Evolutionary conservation across 2,329 filamentous ascomycete species (phyloP).

Genomic region (Stachybotrys echinatus): DNA sequence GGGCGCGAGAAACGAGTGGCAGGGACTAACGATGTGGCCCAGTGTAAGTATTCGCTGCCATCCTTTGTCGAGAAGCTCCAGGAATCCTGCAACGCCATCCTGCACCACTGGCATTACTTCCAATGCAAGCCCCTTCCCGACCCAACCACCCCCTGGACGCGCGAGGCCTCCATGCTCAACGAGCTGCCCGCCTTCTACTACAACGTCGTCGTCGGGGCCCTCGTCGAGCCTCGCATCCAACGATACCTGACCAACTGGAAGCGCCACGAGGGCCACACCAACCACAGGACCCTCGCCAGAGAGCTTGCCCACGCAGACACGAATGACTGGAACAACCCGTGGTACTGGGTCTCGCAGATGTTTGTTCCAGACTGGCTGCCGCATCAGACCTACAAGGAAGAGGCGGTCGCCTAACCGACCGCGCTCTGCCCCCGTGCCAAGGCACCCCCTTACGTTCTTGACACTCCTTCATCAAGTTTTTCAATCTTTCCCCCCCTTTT

Average conservation of each 20-base stretch:
- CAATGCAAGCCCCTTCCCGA: slow-evolving; percentile 25
- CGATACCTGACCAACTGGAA: slow-evolving; percentile 19
- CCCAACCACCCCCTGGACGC: slow-evolving; percentile 18
- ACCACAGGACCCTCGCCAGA: background rate
- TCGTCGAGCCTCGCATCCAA: slow-evolving; percentile 12
- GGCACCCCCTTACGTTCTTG: no score
- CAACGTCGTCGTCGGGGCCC: slow-evolving; percentile 24
- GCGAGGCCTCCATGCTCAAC: slow-evolving; percentile 19
- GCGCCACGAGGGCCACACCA: background rate
- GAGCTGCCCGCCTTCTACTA: slow-evolving; percentile 24
- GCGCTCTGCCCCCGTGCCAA: no score
- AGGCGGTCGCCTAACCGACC: slow-evolving; percentile 13
- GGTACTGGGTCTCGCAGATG: slow-evolving; percentile 41
- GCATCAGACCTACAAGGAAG: slow-evolving; percentile 22
- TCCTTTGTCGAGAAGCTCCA: slow-evolving; percentile 38
- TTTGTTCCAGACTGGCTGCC: slow-evolving; percentile 35
- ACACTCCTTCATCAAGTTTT: no score
- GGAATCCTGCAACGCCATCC: slow-evolving; percentile 37
- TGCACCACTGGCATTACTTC: slow-evolving; percentile 48
- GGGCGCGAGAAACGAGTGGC: background rate
- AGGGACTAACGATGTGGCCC: slow-evolving; percentile 1
- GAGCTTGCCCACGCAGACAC: background rate
- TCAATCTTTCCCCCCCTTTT: no score
- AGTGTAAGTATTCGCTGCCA: slow-evolving; percentile 32
- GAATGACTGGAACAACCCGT: slow-evolving; percentile 31